Evolutionary conservation across 176 grass and related monocot genomes (phyloP), one percentile per base, ranked within the genome.

Genomic region (Musa beccarii): DNA sequence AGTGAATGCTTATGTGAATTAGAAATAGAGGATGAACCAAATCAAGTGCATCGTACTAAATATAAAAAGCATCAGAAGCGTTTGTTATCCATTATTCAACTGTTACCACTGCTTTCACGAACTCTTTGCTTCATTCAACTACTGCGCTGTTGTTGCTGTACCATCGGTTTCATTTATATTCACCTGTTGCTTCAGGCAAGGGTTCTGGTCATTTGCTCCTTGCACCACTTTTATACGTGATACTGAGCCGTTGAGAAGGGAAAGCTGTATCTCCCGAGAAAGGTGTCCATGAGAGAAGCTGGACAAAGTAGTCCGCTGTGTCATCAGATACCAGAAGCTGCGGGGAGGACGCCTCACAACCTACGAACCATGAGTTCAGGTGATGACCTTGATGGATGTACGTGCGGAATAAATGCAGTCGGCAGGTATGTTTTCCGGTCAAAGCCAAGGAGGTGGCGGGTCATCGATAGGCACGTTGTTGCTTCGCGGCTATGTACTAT

Each of bases 371-470:
- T 22, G 22, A 22, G 22, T 22, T 22, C 22, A 22, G 22, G 22
- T 22, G 22, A 22, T 22, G 22, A 22, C 22, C 22, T 22, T 65
- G 51, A 71, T 83, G 87, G 22, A 22, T 86, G 75, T 75, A 89
- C 81, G 83, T 80, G 19, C 23, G 17, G 76, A 79, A 22, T 81
- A 83, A 78, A 80, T 72, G 80, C 80, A 71, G 72, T 53, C 22
- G 69, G 71, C 68, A 67, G 54, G 53, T 85, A 70, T 78, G 71
- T 75, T 23, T 75, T 74, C 53, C 49, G 78, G 78, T 89, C 87
- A 83, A 81, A 83, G 81, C 84, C 52, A 15, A 54, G 81, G 73
- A 80, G 63, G 75, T 86, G 81, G 81, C 81, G 17, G 87, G 84
- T 78, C 78, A 63, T 75, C 57, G 53, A 49, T 23, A 53, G 20